A percentile compares a stretch with the other conserved stretches of the same genome.
These are phyloP conservation scores for Linnemannia zychae DNA, from an alignment of 192 early-diverging fungal genomes.

Conservation along the genomic window DNA sequence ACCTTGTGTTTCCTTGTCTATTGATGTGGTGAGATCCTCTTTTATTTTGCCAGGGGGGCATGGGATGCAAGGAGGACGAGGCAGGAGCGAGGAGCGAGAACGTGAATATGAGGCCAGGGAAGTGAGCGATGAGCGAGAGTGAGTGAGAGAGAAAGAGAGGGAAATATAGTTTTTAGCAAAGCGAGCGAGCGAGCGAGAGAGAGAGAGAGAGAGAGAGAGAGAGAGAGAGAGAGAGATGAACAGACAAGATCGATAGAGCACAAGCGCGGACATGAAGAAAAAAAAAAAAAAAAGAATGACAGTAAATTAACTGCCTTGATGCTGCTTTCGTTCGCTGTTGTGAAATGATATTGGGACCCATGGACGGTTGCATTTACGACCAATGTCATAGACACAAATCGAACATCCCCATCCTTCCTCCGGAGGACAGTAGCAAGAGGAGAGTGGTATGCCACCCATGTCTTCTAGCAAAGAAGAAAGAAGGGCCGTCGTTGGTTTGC, in stretches of 20 bases:
- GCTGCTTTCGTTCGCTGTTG: too few species aligned
- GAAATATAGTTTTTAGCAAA: neutral
- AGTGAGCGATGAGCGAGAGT: neutral
- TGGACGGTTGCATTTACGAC: too few species aligned
- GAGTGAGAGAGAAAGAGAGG: neutral
- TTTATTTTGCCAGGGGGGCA: slow-evolving; percentile 3
- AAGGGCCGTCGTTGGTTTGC: too few species aligned
- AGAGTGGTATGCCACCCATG: too few species aligned
- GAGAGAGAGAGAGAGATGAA: slow-evolving; percentile 1
- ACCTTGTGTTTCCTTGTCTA: neutral
- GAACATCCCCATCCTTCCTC: slow-evolving; percentile 10
- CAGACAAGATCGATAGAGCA: neutral
- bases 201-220: neutral
- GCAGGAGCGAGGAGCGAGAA: neutral
- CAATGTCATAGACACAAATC: neutral
- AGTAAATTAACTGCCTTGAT: neutral
- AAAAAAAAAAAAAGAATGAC: neutral
- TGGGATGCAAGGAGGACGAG: neutral
- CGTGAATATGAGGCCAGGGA: neutral
- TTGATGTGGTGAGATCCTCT: neutral
- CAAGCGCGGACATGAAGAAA: neutral
- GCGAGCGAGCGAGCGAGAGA: neutral
- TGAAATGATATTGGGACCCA: too few species aligned
- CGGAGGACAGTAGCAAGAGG: neutral
- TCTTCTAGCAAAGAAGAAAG: neutral